A percentile compares a stretch with the other conserved stretches of the same genome.
Conservation (phyloP, 768 basidiomycete genomes). For the Russula earlei region DNA sequence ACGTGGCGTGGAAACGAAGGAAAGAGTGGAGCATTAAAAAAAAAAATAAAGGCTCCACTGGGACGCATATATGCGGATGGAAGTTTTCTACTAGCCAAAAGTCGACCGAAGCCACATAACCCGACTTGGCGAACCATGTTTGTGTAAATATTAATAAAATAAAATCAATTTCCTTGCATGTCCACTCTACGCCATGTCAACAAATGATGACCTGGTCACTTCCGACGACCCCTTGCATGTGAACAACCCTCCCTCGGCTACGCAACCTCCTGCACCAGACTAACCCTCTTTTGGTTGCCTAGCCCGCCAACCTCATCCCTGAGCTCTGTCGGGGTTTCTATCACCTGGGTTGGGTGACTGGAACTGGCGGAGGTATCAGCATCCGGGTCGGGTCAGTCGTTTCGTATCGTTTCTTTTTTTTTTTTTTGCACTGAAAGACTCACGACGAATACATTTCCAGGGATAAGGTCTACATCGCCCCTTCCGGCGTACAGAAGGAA, state of each 20-base stretch:
- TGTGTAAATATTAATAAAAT: too few species aligned
- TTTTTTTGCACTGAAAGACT: neutral
- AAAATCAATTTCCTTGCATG: neutral
- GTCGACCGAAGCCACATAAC: too few species aligned
- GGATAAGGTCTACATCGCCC: slow-evolving; percentile 76
- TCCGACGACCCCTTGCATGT: slow-evolving; percentile 60
- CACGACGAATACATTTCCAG: slow-evolving; percentile 26
- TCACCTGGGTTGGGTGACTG: slow-evolving; percentile 85
- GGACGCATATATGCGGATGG: too few species aligned
- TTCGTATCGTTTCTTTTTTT: too few species aligned
- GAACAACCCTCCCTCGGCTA: slow-evolving; percentile 19
- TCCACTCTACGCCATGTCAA: neutral
- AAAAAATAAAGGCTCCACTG: too few species aligned
- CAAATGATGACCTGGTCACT: slow-evolving; percentile 43
- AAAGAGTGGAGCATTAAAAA: too few species aligned
- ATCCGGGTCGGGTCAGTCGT: slow-evolving; percentile 54
- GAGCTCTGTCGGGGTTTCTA: slow-evolving; percentile 81
- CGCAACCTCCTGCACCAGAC: neutral
- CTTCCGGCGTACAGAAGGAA: slow-evolving; percentile 88
- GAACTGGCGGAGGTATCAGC: slow-evolving; percentile 76
- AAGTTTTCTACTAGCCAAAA: too few species aligned
- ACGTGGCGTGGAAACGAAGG: too few species aligned
- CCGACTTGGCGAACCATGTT: too few species aligned
- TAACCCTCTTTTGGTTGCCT: slow-evolving; percentile 10
- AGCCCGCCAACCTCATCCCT: slow-evolving; percentile 90